Evolutionary conservation across 2,329 filamentous ascomycete genomes (phyloP), one percentile per base, ranked within the genome.

Genomic region (Ophiocordyceps camponoti-rufipedis): DNA sequence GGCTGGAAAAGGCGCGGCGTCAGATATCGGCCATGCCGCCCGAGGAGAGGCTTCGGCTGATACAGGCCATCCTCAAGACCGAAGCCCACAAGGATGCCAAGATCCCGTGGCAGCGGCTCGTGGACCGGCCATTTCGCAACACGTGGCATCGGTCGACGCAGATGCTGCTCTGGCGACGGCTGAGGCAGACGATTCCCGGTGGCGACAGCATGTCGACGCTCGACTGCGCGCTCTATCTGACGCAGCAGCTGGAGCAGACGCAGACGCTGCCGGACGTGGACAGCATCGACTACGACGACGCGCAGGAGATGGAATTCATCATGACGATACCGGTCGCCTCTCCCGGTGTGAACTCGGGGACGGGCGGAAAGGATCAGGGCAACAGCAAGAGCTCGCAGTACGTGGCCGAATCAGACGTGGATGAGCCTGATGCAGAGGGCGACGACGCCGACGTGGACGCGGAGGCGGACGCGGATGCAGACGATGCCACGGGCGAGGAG

Each of bases 61-160:
- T 71, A 0, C 53, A 60, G 33, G 62, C 66, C 2, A 66, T 75
- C 33, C 57, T 64, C 8, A 60, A 63, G 13, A 63, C 60, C 3
- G 58, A 59, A 2, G 67, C 61, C 1, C 52, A 55, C 9, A 56
- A 49, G 1, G 72, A 75, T 44, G 51, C 54, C 9, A 68, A 67
- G 42, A 72, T 77, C 39, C 65, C 65, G 0, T 78, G 74, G 74
- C 51, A 55, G 33, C 59, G 55, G 23, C 54, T 75, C 28, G 61
- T 64, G 6, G 59, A 68, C 45, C 61, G 63, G 38, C 50, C 55
- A 6, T 67, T 64, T 45, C 60, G 65, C 39, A 53, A 52, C n/a
- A 60, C 55, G 31, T 68, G 63, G 58, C 59, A 59, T 42, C 59
- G 60, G 5, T 48, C 52, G 11, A 62, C 59, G 0, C 64, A 62